Percentiles rank a stretch among this genome's conserved stretches.
Evolutionary conservation across 2,329 filamentous ascomycete species (phyloP).

Genomic region (Chaetomium strumarium): DNA sequence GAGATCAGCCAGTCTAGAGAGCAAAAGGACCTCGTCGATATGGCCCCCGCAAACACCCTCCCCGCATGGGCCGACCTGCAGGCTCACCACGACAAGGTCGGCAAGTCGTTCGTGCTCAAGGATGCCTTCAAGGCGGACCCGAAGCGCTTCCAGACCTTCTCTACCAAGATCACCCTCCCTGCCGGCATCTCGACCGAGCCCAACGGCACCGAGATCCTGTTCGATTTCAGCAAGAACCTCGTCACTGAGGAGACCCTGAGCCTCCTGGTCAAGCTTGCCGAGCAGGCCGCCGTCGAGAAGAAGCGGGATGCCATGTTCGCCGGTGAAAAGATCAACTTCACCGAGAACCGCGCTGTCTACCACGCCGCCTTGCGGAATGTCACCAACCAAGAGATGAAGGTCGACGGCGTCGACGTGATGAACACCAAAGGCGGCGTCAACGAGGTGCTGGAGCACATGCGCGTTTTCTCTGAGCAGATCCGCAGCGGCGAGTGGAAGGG

Average conservation of each 20-base stretch:
- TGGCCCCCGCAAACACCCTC: constrained; percentile 82
- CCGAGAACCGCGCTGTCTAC: constrained; percentile 91
- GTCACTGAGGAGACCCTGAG: constrained; percentile 86
- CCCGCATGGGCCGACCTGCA: constrained; percentile 86
- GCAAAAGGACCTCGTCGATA: constrained; percentile 25
- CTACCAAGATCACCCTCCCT: constrained; percentile 74
- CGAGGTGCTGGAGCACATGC: constrained; percentile 90
- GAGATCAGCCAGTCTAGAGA: background rate
- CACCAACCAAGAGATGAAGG: constrained; percentile 65
- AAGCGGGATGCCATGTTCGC: constrained; percentile 96
- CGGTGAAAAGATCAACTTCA: constrained; percentile 99
- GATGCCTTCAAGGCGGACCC: constrained; percentile 87
- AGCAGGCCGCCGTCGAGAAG: constrained; percentile 85
- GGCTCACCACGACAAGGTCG: constrained; percentile 78
- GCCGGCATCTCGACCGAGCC: constrained; percentile 59
- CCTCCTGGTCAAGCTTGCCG: constrained; percentile 81
- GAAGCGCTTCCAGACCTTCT: constrained; percentile 84
- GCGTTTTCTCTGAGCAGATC: constrained; percentile 93
- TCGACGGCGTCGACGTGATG: constrained; percentile 89
- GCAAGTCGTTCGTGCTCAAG: constrained; percentile 87
- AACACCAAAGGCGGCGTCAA: constrained; percentile 84
- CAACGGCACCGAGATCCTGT: constrained; percentile 72
- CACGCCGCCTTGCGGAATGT: constrained; percentile 92
- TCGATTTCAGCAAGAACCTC: constrained; percentile 99
- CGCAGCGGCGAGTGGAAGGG: constrained; percentile 95